A percentile compares a stretch with the other conserved stretches of the same genome.
These are phyloP conservation scores for Candida fluviatilis DNA, from an alignment of 805 yeast species.

Conservation along the genomic window DNA sequence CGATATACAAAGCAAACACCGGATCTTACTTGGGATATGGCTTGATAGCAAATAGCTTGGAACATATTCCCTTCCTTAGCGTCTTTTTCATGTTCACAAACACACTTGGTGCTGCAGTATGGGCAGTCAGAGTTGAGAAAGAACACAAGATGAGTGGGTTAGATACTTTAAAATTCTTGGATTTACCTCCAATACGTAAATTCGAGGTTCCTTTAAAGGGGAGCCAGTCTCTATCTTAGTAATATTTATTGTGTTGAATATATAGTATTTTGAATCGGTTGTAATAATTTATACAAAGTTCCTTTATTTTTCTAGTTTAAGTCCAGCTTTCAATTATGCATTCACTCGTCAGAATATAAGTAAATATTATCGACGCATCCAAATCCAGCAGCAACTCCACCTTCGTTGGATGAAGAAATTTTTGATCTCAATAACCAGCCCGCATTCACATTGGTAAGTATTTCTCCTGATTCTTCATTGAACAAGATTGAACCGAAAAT, in stretches of 20 bases:
- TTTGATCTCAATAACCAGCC: slow-evolving; percentile 91
- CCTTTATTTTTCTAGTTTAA: slow-evolving; percentile 2
- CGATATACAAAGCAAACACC: slow-evolving; percentile 29
- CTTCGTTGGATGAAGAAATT: slow-evolving; percentile 84
- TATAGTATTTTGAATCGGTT: too few relatives aligned
- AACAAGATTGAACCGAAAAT: slow-evolving; percentile 81
- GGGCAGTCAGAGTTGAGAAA: slow-evolving; percentile 46
- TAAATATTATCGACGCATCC: slow-evolving; percentile 91
- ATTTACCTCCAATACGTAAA: not conserved
- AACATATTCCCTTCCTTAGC: slow-evolving; percentile 50
- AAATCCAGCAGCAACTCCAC: slow-evolving; percentile 99
- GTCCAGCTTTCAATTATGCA: not conserved
- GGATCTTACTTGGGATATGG: slow-evolving; percentile 53
- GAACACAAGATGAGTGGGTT: slow-evolving; percentile 6
- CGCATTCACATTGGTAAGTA: slow-evolving; percentile 60
- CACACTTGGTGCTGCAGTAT: slow-evolving; percentile 59
- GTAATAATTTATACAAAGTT: too few relatives aligned
- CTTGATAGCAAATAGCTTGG: slow-evolving; percentile 45
- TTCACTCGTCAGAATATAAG: slow-evolving; percentile 28
- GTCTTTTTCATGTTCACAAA: slow-evolving; percentile 55
- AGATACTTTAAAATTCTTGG: slow-evolving; percentile 2
- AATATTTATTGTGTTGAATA: too few relatives aligned
- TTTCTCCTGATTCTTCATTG: slow-evolving; percentile 55
- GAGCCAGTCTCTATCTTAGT: too few relatives aligned
- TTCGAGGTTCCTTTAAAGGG: not conserved